A percentile compares a stretch with the other conserved stretches of the same genome.
Evolutionary conservation across 2,329 filamentous ascomycete genomes (phyloP).

Genomic region (Penicillium glabrum): DNA sequence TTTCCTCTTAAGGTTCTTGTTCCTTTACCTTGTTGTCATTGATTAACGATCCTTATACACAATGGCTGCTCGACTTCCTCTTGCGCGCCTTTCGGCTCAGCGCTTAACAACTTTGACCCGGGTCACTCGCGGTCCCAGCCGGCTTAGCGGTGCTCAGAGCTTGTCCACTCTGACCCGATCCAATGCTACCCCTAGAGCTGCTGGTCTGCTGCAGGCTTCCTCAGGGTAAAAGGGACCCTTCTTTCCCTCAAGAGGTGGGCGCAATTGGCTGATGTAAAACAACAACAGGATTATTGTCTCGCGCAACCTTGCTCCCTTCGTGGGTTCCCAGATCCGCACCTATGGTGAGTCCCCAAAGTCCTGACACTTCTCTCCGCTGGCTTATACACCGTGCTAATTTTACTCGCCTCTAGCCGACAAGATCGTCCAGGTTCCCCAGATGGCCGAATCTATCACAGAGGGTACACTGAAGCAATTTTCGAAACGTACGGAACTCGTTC

Average conservation of each 20-base stretch:
- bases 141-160: conserved; percentile 25
- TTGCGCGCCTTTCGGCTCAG: conserved; percentile 36
- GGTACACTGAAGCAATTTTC: conserved; percentile 94
- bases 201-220: conserved; percentile 25
- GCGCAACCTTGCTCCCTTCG: conserved; percentile 26
- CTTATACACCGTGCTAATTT: conserved; percentile 4
- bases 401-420: conserved; percentile 62
- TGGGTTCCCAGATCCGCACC: conserved; percentile 33
- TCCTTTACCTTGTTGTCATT: not conserved
- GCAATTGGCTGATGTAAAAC: conserved; percentile 9
- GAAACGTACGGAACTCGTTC: conserved; percentile 58
- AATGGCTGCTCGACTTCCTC: conserved; percentile 43
- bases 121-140: conserved; percentile 25
- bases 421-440: conserved; percentile 89
- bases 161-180: conserved; percentile 26
- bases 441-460: conserved; percentile 98
- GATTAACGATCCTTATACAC: conserved; percentile 10
- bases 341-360: conserved; percentile 30
- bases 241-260: not conserved
- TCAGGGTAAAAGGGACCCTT: conserved; percentile 24
- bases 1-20: not conserved
- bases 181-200: conserved; percentile 19
- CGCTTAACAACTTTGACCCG: conserved; percentile 31
- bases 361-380: not conserved
- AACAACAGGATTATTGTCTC: conserved; percentile 25